phyloP scores from a whole-genome alignment of 2,329 filamentous ascomycete genomes.

The Apiospora koreana region DNA sequence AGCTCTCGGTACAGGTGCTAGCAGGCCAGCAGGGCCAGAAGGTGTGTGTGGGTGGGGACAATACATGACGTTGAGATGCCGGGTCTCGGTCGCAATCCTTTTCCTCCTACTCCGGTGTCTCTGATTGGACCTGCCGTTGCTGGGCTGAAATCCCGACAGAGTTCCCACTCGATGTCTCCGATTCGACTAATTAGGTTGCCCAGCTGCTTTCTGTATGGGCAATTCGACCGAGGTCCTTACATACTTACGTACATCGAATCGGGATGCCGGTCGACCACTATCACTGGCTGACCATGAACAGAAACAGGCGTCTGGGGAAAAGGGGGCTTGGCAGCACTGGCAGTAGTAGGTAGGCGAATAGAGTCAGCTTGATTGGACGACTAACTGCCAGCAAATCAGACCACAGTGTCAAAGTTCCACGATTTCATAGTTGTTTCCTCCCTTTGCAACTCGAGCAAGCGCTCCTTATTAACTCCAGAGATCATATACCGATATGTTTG shows the following conservation, averaged over 20 bases:
- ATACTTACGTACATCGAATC: too few relatives aligned
- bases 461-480: neutral
- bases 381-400: neutral
- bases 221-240: neutral
- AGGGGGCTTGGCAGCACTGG: neutral
- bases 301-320: neutral
- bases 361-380: neutral
- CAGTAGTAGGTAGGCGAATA: neutral
- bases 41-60: constrained; percentile 1
- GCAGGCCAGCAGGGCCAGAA: neutral
- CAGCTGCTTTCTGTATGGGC: neutral
- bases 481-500: neutral
- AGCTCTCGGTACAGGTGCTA: neutral
- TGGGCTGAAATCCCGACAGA: neutral
- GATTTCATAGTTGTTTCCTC: neutral
- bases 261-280: too few relatives aligned
- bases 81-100: neutral
- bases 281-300: neutral
- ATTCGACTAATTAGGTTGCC: neutral
- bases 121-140: neutral
- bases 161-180: neutral
- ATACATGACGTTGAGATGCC: constrained; percentile 4
- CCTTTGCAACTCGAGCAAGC: neutral
- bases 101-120: neutral
- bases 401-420: neutral